Evolutionary conservation across 1,284 basidiomycete species (phyloP), one percentile per base, ranked within the genome.

Genomic region (Omphalotus olearius): DNA sequence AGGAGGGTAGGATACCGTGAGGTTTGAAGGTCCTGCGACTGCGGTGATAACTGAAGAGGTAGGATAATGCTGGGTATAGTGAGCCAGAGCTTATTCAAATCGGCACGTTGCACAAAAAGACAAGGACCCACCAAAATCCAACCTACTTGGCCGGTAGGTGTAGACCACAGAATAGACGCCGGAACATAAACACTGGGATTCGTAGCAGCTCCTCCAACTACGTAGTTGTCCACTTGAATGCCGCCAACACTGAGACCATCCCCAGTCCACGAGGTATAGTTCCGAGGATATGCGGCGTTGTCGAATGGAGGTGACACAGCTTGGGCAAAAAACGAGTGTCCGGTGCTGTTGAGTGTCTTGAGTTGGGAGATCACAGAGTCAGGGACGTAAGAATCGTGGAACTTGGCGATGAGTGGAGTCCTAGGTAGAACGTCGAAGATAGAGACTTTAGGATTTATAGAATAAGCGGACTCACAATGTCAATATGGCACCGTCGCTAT

Each of bases 221-320:
- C 56, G 23, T 56, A 56, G 25, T 58, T 56, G 47, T 67, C 66
- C 6, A 65, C 51, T 43, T 63, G 53, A 18, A 66, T 58, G 16
- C 57, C 66, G 25, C 66, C 64, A 17, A 62, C 59, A 54, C 64
- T 67, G 13, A 66, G 46, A 6, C 64, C 66, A 9, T 47, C 40
- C 5, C 45, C 57, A 16, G 58, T 66, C 62, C 62, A 67, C 9
- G 61, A 56, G 2, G 64, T 63, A 47, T 67, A 67, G 47, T 65
- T 66, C 7, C 66, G 57, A 6, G 66, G 64, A 36, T 55, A 56
- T 2, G 45, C 45, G 0, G 57, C 47, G 28, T 58, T 53, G 23
- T 67, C 66, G 44, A 60, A 67, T 1, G 66, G 66, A 2, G 60
- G 66, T 1, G 64, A 67, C 1, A 63, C 58, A 0, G 64, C 64